phyloP scores from a whole-genome alignment of 2,329 filamentous ascomycete genomes.

The Penicillium hesseltinei region DNA sequence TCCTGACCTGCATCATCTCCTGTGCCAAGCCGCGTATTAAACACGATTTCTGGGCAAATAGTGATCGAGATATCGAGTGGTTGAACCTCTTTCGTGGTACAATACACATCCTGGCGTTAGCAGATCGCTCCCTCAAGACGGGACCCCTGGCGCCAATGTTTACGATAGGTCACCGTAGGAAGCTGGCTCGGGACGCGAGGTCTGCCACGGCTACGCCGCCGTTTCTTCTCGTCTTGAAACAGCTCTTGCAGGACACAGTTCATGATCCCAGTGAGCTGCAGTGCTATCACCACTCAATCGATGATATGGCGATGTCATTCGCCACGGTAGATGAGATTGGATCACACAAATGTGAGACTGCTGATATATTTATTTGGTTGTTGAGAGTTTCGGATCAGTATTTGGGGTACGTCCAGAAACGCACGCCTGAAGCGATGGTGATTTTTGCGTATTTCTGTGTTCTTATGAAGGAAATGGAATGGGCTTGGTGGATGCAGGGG shows the following conservation, averaged over 20 bases:
- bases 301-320: conserved; percentile 11
- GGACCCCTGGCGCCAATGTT: conserved; percentile 12
- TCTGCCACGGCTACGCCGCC: conserved; percentile 1
- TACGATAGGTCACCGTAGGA: conserved; percentile 5
- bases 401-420: conserved; percentile 14
- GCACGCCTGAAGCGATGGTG: conserved; percentile 19
- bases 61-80: conserved; percentile 11
- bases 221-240: conserved; percentile 2
- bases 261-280: conserved; percentile 1
- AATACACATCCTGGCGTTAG: conserved; percentile 1
- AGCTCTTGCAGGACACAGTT: conserved; percentile 6
- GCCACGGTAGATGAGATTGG: conserved; percentile 4
- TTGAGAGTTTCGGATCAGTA: conserved; percentile 19
- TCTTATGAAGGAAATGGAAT: conserved; percentile 21
- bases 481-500: conserved; percentile 29
- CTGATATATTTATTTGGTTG: conserved; percentile 16
- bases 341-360: conserved; percentile 7
- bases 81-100: conserved; percentile 10
- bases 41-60: conserved; percentile 5
- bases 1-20: conserved; percentile 12
- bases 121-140: background rate
- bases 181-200: conserved; percentile 5
- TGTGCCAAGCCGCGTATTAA: conserved; percentile 6
- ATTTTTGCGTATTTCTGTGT: conserved; percentile 27
- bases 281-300: conserved; percentile 6